These are phyloP conservation scores for Neurospora sp. DNA, from an alignment of 495 filamentous ascomycete genomes.

Conservation along the genomic window DNA sequence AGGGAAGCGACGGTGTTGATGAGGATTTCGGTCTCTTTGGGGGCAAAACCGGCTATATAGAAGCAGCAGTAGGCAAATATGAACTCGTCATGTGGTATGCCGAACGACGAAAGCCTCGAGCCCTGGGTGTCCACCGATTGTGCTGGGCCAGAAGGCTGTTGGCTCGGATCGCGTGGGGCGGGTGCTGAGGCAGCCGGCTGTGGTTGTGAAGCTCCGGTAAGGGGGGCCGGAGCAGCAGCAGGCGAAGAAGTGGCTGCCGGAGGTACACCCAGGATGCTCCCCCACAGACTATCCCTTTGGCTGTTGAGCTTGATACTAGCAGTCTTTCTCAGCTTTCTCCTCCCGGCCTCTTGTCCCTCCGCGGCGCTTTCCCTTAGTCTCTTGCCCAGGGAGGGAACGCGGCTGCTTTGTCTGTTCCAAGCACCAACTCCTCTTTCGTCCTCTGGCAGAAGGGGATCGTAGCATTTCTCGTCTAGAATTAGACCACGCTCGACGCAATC, in stretches of 20 bases:
- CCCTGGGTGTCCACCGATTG: conserved; percentile 16
- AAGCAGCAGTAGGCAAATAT: conserved; percentile 51
- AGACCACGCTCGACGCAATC: conserved; percentile 87
- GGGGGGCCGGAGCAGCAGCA: not conserved
- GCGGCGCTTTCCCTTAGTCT: conserved; percentile 20
- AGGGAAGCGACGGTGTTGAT: conserved; percentile 32
- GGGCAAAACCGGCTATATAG: conserved; percentile 53
- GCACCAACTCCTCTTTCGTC: conserved; percentile 70
- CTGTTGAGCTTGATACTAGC: conserved; percentile 68
- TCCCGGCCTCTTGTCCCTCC: conserved; percentile 31
- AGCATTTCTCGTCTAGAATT: conserved; percentile 75
- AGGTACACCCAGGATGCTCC: conserved; percentile 58
- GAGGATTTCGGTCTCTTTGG: conserved; percentile 33
- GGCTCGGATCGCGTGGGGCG: not conserved
- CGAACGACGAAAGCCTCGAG: conserved; percentile 22
- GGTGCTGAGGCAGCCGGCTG: conserved; percentile 4
- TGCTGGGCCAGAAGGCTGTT: conserved; percentile 1
- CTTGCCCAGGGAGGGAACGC: conserved; percentile 29
- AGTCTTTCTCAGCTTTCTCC: conserved; percentile 66
- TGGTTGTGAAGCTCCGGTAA: not conserved
- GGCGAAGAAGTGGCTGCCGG: conserved; percentile 5
- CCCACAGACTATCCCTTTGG: conserved; percentile 78
- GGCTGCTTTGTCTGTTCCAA: conserved; percentile 51
- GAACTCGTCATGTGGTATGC: conserved; percentile 12
- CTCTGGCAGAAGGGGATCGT: conserved; percentile 58